Base-by-base conservation (phyloP, 1,139 yeast genomes). In the Scheffersomyces cryptocercus region DNA sequence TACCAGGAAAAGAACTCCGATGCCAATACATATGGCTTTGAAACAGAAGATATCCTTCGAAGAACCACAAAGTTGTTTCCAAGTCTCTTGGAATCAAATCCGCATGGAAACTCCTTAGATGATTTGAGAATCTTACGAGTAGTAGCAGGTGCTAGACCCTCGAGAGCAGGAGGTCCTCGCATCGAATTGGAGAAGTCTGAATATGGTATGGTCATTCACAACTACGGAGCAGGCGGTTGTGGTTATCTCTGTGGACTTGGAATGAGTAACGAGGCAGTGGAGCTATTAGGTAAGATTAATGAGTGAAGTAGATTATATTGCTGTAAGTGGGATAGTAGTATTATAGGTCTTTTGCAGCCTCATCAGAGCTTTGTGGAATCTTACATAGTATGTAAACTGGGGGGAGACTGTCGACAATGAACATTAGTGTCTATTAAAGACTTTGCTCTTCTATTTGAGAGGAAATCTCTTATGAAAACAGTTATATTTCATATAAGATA, bases 151-250 rank as follows among this genome's bases (percentile, higher is more conserved):
- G 47, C 50, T 24, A 43, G 59, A 20, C 59, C 59, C 2, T 41
- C 50, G 16, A 44, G 58, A n/a, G 47, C 50, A 13, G 57, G 54
- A 8, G 59, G 59, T 1, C 56, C 47, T 3, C 40, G 59, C 7
- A 51, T 53, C 20, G 58, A 54, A 38, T 41, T 29, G 36, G 48
- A 51, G 20, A 30, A 13, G 3, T 20, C 39, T 11, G 45, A 37
- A 14, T 43, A 44, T 9, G 53, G 47, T 5, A 46, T 42, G 4
- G 36, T 38, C 4, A 38, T 55, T 4, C 59, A 55, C 41, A 54
- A 55, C 43, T 55, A 53, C 37, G 59, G 59, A 5, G 59, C 59
- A 11, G 47, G 55, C n/a, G 59, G 59, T 8, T 53, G 53, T 29
- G 59, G 59, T 3, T 55, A 51, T 43, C 56, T 50, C 31, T 49